phyloP scores from a whole-genome alignment of 1,284 basidiomycete species.

The Heterobasidion parviporum region DNA sequence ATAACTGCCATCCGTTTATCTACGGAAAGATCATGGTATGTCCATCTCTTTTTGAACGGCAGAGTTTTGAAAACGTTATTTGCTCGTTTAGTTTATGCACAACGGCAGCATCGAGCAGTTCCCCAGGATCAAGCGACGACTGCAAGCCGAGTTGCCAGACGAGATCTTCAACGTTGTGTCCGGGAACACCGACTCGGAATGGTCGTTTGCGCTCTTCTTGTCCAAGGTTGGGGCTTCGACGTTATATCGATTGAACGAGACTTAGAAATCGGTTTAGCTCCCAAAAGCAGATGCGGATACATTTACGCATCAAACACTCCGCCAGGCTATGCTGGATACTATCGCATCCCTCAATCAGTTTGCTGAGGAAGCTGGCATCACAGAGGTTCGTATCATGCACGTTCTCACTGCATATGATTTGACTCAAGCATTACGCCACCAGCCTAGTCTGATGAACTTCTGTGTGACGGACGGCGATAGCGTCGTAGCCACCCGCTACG shows the following conservation, averaged over 20 bases:
- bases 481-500: constrained; percentile 91
- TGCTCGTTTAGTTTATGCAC: constrained; percentile 77
- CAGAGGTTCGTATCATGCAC: constrained; percentile 39
- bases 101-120: constrained; percentile 88
- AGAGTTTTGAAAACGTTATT: not conserved
- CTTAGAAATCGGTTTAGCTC: constrained; percentile 38
- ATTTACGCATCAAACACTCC: constrained; percentile 57
- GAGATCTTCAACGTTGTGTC: constrained; percentile 80
- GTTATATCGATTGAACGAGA: not conserved
- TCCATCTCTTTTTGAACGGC: not conserved
- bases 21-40: constrained; percentile 83
- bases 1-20: constrained; percentile 92
- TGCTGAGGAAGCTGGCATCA: constrained; percentile 66
- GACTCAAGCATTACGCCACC: constrained; percentile 4
- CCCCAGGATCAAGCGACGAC: constrained; percentile 65
- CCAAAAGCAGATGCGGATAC: constrained; percentile 68
- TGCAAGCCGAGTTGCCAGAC: constrained; percentile 73
- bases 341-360: constrained; percentile 73
- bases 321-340: constrained; percentile 81
- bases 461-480: constrained; percentile 92
- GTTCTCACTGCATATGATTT: not conserved
- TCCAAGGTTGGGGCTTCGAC: constrained; percentile 54
- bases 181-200: constrained; percentile 96
- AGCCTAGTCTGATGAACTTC: constrained; percentile 94
- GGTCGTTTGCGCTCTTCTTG: constrained; percentile 88